Evolutionary conservation across 345 rosid genomes (phyloP).

Genomic region (Acer yangbiense): DNA sequence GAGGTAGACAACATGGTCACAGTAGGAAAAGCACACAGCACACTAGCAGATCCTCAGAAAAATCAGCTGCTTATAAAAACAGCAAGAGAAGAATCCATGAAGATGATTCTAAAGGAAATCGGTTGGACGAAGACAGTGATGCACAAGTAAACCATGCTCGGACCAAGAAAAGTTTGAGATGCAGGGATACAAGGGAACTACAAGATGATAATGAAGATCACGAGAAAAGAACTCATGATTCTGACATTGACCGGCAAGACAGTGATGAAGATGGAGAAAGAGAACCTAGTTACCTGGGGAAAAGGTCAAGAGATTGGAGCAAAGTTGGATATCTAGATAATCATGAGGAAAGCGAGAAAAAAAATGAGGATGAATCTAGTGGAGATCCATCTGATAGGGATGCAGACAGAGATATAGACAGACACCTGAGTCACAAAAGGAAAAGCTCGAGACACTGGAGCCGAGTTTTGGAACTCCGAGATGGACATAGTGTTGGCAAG

Average conservation of each 20-base stretch:
- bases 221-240: slow-evolving; percentile 18
- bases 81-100: slow-evolving; percentile 18
- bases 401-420: slow-evolving; percentile 24
- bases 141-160: slow-evolving; percentile 3
- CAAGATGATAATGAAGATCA: slow-evolving; percentile 6
- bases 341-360: slow-evolving; percentile 15
- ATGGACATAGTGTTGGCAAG: slow-evolving; percentile 18
- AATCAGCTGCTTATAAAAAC: slow-evolving; percentile 27
- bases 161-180: slow-evolving; percentile 22
- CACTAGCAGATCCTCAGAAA: slow-evolving; percentile 32
- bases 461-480: neutral
- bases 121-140: slow-evolving; percentile 26
- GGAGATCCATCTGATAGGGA: slow-evolving; percentile 26
- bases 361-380: slow-evolving; percentile 16
- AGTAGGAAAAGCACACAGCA: slow-evolving; percentile 20
- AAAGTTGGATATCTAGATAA: slow-evolving; percentile 30
- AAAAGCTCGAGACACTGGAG: no score
- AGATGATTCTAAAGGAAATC: slow-evolving; percentile 32
- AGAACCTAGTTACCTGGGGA: neutral
- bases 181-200: neutral
- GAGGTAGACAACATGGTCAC: slow-evolving; percentile 20
- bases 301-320: slow-evolving; percentile 32
- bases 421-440: slow-evolving; percentile 13
- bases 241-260: slow-evolving; percentile 16
- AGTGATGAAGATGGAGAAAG: slow-evolving; percentile 25